Evolutionary conservation across 2,329 filamentous ascomycete genomes (phyloP).

Genomic region (Chaetomiaceae sp.): DNA sequence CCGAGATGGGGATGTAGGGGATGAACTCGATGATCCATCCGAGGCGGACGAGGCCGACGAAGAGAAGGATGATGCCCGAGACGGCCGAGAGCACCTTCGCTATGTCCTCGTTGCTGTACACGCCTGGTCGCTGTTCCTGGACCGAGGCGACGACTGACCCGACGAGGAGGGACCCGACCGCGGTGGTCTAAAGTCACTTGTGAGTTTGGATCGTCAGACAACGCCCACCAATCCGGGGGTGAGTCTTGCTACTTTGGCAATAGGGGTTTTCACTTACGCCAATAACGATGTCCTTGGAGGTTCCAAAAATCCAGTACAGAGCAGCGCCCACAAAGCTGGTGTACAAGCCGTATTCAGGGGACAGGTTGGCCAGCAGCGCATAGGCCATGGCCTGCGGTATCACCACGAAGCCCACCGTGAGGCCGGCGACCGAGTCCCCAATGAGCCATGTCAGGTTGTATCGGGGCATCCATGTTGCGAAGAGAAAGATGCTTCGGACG

Average conservation of each 20-base stretch:
- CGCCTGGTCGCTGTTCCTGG: slow-evolving; percentile 35
- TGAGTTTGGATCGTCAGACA: slow-evolving; percentile 49
- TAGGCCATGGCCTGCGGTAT: slow-evolving; percentile 54
- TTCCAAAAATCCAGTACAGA: slow-evolving; percentile 37
- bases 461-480: slow-evolving; percentile 31
- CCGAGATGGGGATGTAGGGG: slow-evolving; percentile 47
- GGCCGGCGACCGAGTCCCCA: slow-evolving; percentile 44
- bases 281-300: slow-evolving; percentile 65
- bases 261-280: slow-evolving; percentile 50
- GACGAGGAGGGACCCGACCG: slow-evolving; percentile 46
- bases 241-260: too few species aligned
- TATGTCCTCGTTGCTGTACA: slow-evolving; percentile 37
- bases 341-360: slow-evolving; percentile 45
- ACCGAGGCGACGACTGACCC: slow-evolving; percentile 26
- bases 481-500: slow-evolving; percentile 4
- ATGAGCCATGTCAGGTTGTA: slow-evolving; percentile 46
- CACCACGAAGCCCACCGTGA: slow-evolving; percentile 49
- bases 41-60: slow-evolving; percentile 45
- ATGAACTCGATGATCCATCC: slow-evolving; percentile 54
- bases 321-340: slow-evolving; percentile 36
- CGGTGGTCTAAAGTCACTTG: slow-evolving; percentile 49
- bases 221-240: not conserved
- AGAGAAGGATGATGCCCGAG: slow-evolving; percentile 44
- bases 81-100: slow-evolving; percentile 46
- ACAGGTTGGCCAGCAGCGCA: slow-evolving; percentile 43